Base-by-base conservation (phyloP, 176 grass and related monocot species). In the Triticum urartu region DNA sequence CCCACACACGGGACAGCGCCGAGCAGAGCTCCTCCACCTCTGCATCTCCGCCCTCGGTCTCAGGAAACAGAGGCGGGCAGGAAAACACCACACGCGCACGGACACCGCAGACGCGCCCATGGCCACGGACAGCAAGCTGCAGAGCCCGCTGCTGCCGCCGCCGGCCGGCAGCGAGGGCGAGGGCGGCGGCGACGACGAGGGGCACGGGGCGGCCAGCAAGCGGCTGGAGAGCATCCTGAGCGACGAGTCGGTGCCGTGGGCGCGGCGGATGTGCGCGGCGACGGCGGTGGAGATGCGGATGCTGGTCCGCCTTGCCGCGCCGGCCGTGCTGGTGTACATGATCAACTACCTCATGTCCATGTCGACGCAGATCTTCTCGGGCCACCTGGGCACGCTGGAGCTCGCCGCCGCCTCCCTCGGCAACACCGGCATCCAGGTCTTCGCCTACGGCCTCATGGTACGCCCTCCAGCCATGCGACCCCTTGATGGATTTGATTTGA, bases 321-420 rank as follows among this genome's bases (percentile, higher is more conserved):
- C 92, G 0, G 92, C 89, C 25, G 87, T 94, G 11, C 43, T 91
- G 17, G 95, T 94, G 21, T 97, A 97, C 88, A 89, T 97, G 90
- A 70, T 94, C 81, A 97, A 92, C 90, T 92, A 89, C 81, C 9
- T 87, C 72, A 97, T 97, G 95, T 94, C 92, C 24, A 85, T 97
- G 79, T 88, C 95, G 4, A 94, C 92, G 48, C 88, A 92, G 73
- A 94, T 94, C 36, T 94, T 97, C 77, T 92, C 78, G 24, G 92
- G 95, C 9, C 92, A 97, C 24, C 88, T 97, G 33, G 95, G 95
- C 48, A 94, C 86, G 35, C 86, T 94, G 13, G 86, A 97, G 88
- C 91, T 97, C 38, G 95, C 95, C 77, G 95, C 92, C 66, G 90
- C 95, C 11, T 84, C 38, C 80, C 79, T 81, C 79, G 79, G 79